Evolutionary conservation across 495 filamentous ascomycete species (phyloP).

Genomic region (Aspergillus baeticus): DNA sequence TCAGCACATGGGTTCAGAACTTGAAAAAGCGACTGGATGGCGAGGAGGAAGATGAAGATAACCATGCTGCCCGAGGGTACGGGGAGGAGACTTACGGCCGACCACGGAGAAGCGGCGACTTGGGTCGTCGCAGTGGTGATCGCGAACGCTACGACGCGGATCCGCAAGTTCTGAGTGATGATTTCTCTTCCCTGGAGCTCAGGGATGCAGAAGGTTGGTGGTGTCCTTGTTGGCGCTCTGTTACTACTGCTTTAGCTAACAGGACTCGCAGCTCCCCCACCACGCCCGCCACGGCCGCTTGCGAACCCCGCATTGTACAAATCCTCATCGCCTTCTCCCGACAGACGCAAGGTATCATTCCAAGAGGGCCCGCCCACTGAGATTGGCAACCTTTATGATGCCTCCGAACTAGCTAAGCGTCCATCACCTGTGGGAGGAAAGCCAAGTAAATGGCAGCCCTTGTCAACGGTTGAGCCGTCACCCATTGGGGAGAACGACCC

Average conservation of each 20-base stretch:
- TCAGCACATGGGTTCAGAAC: constrained; percentile 88
- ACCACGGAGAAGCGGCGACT: constrained; percentile 55
- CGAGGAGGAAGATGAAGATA: constrained; percentile 61
- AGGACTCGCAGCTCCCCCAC: constrained; percentile 39
- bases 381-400: constrained; percentile 71
- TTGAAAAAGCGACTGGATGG: constrained; percentile 91
- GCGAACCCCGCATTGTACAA: constrained; percentile 82
- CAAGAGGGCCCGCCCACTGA: constrained; percentile 73
- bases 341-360: constrained; percentile 75
- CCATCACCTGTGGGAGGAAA: constrained; percentile 51
- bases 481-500: constrained; percentile 91
- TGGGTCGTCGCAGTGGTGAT: constrained; percentile 69
- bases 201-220: constrained; percentile 68
- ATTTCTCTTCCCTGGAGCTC: constrained; percentile 86
- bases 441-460: constrained; percentile 93
- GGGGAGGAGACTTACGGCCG: constrained; percentile 39
- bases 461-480: constrained; percentile 81
- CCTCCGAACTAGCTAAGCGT: constrained; percentile 52
- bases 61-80: constrained; percentile 45
- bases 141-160: constrained; percentile 95
- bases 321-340: constrained; percentile 57
- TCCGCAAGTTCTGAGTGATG: constrained; percentile 82
- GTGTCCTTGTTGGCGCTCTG: not conserved
- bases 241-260: constrained; percentile 9
- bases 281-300: constrained; percentile 60